Base-by-base conservation (phyloP, 73 alveolate genomes). In the Stentor coeruleus region DNA sequence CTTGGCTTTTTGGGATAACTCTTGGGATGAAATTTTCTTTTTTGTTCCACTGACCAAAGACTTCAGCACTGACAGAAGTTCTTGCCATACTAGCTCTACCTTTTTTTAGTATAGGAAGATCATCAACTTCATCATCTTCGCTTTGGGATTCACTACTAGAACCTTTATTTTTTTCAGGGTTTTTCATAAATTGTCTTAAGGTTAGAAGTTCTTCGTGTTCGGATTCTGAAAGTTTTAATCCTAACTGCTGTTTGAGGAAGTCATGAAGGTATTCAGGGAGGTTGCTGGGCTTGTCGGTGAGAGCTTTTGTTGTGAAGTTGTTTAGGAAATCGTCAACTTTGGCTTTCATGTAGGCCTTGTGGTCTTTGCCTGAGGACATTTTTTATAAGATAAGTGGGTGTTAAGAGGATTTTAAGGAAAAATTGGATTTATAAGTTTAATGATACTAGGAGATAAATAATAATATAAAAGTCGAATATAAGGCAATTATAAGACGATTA, bases 11-110 rank as follows among this genome's bases (percentile, higher is more conserved):
- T 74, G 39, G 84, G 31, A 97, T 90, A 14, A 82, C 89, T 82
- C 85, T 92, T 30, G 99, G 98, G n/a, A 81, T 82, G 89, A 91
- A 97, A 60, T 59, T 81, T n/a, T 37, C 96, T 76, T 96, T 96
- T 87, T 90, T 80, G 90, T 98, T 92, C 92, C 95, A 98, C 59
- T 74, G 73, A n/a, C 99, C 99, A 86, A 93, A 98, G 4, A 95
- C 99, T 87, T 98, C 99, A 35, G 99, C 99, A 42, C 96, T 83
- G 36, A 98, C 99, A 28, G 79, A 20, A 20, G 39, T 11, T 31
- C 79, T 20, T 20, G n/a, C 49, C 2, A 11, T 20, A 15, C 20
- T 28, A 59, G 75, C 33, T 59, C 59, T 80, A 74, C 20, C 59
- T 57, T 81, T 82, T 82, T 36, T 72, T 81, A 76, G 80, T 15